phyloP scores from a whole-genome alignment of 768 basidiomycete genomes.

The Lactifluus piperatus region DNA sequence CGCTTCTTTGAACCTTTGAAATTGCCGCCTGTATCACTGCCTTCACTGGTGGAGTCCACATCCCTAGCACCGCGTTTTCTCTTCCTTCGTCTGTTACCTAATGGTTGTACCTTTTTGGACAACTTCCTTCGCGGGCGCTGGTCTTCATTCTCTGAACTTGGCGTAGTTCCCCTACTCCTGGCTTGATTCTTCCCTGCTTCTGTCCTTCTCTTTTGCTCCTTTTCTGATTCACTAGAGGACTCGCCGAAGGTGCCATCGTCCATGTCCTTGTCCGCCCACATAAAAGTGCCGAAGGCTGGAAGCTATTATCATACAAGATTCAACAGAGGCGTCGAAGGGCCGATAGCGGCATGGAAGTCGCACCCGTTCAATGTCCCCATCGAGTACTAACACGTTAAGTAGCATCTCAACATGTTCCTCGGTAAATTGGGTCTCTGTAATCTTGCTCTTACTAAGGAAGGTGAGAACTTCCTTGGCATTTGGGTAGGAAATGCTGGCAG shows the following conservation, averaged over 20 bases:
- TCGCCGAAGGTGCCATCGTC: conserved; percentile 21
- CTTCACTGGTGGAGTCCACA: conserved; percentile 26
- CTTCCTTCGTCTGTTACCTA: conserved; percentile 26
- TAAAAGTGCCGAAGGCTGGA: conserved; percentile 46
- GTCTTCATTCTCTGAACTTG: conserved; percentile 20
- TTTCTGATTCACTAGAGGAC: conserved; percentile 24
- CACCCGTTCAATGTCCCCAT: conserved; percentile 86
- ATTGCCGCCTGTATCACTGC: conserved; percentile 19
- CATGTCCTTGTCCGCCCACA: conserved; percentile 42
- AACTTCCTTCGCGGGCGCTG: conserved; percentile 37
- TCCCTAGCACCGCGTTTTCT: conserved; percentile 27
- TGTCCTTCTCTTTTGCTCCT: conserved; percentile 22
- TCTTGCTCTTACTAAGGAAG: conserved; percentile 64
- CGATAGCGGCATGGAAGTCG: conserved; percentile 16
- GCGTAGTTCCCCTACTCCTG: background rate
- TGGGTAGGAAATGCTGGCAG: conserved; percentile 70
- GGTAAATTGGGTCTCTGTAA: conserved; percentile 73
- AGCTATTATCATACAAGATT: conserved; percentile 31
- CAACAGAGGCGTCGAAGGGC: background rate
- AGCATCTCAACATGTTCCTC: conserved; percentile 90
- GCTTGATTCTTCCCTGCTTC: background rate
- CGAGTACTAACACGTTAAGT: conserved; percentile 81
- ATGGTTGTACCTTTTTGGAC: conserved; percentile 28
- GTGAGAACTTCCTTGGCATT: conserved; percentile 68
- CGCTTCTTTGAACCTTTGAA: conserved; percentile 31